phyloP scores from a whole-genome alignment of 352 stramenopile species.

The Pythium volutum region DNA sequence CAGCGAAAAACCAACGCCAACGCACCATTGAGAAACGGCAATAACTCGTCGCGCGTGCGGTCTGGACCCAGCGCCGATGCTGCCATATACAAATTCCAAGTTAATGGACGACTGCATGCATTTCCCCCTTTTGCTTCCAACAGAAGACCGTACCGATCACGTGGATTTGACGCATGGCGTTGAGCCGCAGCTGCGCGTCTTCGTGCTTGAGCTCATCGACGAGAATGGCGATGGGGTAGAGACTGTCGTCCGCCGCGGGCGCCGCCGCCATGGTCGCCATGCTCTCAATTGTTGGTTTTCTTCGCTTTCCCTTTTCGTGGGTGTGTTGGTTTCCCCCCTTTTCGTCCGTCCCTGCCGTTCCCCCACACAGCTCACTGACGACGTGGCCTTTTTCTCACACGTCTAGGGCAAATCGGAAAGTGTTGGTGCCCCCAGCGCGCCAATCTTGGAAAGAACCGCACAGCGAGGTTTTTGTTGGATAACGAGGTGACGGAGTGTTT shows the following conservation, averaged over 20 bases:
- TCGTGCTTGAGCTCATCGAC: conserved; percentile 93
- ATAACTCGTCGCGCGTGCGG: conserved; percentile 92
- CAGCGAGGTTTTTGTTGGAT: too few relatives aligned
- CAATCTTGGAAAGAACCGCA: background rate
- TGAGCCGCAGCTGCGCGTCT: conserved; percentile 89
- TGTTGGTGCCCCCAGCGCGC: background rate
- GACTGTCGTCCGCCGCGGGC: conserved; percentile 50
- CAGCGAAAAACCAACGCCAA: background rate
- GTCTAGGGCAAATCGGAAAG: background rate
- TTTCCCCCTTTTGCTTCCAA: background rate
- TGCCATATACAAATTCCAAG: conserved; percentile 21
- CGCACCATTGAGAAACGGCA: conserved; percentile 96
- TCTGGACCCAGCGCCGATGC: conserved; percentile 87
- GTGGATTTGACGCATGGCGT: conserved; percentile 89
- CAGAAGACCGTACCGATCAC: conserved; percentile 67
- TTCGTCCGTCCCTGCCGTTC: conserved; percentile 4
- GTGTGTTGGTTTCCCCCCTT: background rate
- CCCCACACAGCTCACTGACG: conserved; percentile 4
- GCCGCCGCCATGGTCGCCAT: conserved; percentile 7
- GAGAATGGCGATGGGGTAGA: conserved; percentile 89
- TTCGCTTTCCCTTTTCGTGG: background rate
- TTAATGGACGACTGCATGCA: background rate
- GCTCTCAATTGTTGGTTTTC: background rate
- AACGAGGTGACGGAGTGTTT: too few relatives aligned
- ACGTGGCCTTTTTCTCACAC: conserved; percentile 26